A percentile compares a stretch with the other conserved stretches of the same genome.
These are phyloP conservation scores for Fusarium algeriense DNA, from an alignment of 2,329 filamentous ascomycete species.

Conservation along the genomic window DNA sequence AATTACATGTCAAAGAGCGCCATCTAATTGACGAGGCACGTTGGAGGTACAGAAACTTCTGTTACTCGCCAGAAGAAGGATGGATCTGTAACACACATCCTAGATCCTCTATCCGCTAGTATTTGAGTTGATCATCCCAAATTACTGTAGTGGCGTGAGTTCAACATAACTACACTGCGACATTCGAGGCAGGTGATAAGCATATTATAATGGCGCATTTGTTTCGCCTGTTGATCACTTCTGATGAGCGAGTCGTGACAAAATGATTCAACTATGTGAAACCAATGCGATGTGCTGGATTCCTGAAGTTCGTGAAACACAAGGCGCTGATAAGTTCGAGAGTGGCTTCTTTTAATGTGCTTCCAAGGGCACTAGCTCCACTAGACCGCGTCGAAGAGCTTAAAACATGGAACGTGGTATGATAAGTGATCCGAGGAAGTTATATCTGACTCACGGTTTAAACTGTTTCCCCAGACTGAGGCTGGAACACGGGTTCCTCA, in stretches of 20 bases:
- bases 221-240: constrained; percentile 24
- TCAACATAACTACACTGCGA: constrained; percentile 24
- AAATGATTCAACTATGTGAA: constrained; percentile 24
- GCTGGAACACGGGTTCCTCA: constrained; percentile 27
- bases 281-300: constrained; percentile 4
- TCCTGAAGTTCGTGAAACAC: constrained; percentile 2
- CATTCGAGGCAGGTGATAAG: constrained; percentile 29
- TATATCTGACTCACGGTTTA: constrained; percentile 20
- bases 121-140: constrained; percentile 36
- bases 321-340: constrained; percentile 8
- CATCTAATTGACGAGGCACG: constrained; percentile 30
- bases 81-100: constrained; percentile 41
- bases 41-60: constrained; percentile 32
- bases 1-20: constrained; percentile 29
- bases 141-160: constrained; percentile 30
- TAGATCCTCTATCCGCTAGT: constrained; percentile 34
- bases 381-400: constrained; percentile 17
- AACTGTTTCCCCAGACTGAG: constrained; percentile 42
- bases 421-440: constrained; percentile 34
- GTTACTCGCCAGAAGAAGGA: constrained; percentile 34
- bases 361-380: constrained; percentile 23
- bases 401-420: constrained; percentile 27
- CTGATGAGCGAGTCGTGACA: constrained; percentile 9
- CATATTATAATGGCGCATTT: constrained; percentile 16
- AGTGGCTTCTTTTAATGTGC: constrained; percentile 15